These are phyloP conservation scores for Closterium sp. DNA, from an alignment of 139 green algal genomes.

Conservation along the genomic window DNA sequence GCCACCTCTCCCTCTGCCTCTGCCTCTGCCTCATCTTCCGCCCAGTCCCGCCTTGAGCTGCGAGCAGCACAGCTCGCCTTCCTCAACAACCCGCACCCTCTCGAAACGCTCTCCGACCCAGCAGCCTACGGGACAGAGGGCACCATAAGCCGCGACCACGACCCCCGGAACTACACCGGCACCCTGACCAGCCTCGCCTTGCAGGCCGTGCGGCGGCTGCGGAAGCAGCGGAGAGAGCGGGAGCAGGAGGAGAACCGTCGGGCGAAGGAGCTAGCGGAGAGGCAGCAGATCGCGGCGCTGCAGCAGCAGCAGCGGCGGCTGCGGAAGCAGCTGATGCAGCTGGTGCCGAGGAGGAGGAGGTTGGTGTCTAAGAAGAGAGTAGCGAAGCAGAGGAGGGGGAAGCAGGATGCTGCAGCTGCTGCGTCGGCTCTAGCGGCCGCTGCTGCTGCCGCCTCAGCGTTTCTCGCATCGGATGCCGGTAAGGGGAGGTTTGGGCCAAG, in stretches of 20 bases:
- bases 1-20: slow-evolving; percentile 22
- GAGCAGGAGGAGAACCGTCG: not conserved
- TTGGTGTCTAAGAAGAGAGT: not conserved
- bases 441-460: not conserved
- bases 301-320: not conserved
- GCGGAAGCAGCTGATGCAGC: not conserved
- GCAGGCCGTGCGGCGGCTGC: not conserved
- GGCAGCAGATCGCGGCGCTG: not conserved
- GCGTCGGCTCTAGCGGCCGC: not conserved
- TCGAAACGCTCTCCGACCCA: slow-evolving; percentile 85
- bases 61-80: slow-evolving; percentile 47
- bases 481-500: not conserved
- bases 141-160: slow-evolving; percentile 90
- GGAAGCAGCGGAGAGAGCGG: slow-evolving; percentile 31
- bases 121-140: slow-evolving; percentile 79
- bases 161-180: slow-evolving; percentile 88
- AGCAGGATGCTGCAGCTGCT: not conserved
- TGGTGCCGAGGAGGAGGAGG: not conserved
- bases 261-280: slow-evolving; percentile 1
- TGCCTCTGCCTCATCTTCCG: not conserved
- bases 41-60: slow-evolving; percentile 16
- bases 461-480: not conserved
- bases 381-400: not conserved
- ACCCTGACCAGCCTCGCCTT: slow-evolving; percentile 25
- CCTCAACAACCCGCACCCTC: slow-evolving; percentile 91